These are phyloP conservation scores for Crucihimalaya himalaica DNA, from an alignment of 345 rosid species.

Conservation along the genomic window DNA sequence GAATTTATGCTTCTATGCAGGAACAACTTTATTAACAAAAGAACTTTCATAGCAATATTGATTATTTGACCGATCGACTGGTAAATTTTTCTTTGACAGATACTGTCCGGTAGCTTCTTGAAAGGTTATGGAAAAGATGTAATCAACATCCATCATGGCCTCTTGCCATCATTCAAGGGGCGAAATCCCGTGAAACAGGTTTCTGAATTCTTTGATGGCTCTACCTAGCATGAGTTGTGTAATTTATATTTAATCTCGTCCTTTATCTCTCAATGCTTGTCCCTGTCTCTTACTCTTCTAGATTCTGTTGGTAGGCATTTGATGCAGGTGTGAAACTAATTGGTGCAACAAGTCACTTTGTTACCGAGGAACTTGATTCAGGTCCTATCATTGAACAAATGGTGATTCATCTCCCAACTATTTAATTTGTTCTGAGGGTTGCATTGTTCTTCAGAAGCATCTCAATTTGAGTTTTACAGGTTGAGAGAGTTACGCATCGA, in stretches of 20 bases:
- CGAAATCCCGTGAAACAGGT: conserved; percentile 87
- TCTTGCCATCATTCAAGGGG: conserved; percentile 96
- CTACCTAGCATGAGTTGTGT: not conserved
- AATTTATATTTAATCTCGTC: not conserved
- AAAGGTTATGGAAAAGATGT: conserved; percentile 78
- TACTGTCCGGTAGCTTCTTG: conserved; percentile 74
- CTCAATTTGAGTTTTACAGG: conserved; percentile 52
- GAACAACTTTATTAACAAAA: not conserved
- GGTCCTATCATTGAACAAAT: conserved; percentile 98
- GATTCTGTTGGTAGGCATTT: conserved; percentile 75
- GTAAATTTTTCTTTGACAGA: conserved; percentile 43
- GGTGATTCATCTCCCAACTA: conserved; percentile 50
- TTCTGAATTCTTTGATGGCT: conserved; percentile 22
- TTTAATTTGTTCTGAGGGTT: conserved; percentile 18
- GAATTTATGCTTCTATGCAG: not conserved
- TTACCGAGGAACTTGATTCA: conserved; percentile 90
- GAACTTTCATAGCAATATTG: conserved; percentile 7
- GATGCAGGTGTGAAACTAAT: conserved; percentile 95
- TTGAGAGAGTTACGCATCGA: conserved; percentile 89
- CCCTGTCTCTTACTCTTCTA: conserved; percentile 40
- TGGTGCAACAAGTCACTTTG: conserved; percentile 95
- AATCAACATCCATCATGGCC: conserved; percentile 98
- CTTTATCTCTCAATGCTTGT: not conserved
- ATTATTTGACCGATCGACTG: not conserved
- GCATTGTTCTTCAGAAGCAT: conserved; percentile 22